Evolutionary conservation across 352 stramenopile species (phyloP).

Genomic region (Pythium grandisporangium): DNA sequence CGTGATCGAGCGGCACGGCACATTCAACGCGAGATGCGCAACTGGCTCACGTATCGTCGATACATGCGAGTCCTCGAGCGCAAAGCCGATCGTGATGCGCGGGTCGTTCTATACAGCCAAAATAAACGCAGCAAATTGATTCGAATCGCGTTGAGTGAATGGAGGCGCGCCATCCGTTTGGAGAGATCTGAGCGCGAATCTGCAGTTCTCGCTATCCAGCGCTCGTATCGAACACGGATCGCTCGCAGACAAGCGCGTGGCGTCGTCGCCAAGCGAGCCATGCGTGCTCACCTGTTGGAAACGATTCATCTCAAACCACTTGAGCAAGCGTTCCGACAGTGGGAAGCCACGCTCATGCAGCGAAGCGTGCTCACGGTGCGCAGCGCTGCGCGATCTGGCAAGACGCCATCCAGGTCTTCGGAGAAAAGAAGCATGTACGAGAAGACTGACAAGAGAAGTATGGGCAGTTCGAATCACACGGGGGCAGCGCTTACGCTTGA

Average conservation of each 20-base stretch:
- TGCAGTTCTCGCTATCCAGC: constrained; percentile 31
- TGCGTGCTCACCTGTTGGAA: constrained; percentile 31
- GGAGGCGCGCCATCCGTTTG: constrained; percentile 1
- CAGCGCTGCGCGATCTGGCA: constrained; percentile 15
- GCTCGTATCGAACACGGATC: constrained; percentile 26
- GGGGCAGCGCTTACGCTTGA: constrained; percentile 38
- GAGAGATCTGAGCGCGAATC: constrained; percentile 3
- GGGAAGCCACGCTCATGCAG: constrained; percentile 42
- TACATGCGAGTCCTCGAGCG: constrained; percentile 30
- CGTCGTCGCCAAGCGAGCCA: constrained; percentile 37
- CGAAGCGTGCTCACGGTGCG: constrained; percentile 31
- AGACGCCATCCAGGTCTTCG: not conserved
- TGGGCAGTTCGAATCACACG: too few relatives aligned
- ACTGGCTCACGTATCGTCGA: constrained; percentile 31
- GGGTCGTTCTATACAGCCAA: not conserved
- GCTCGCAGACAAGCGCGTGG: constrained; percentile 30
- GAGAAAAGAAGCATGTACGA: constrained; percentile 12
- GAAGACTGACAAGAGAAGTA: constrained; percentile 10
- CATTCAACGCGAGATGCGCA: constrained; percentile 32
- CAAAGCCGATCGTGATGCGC: constrained; percentile 10
- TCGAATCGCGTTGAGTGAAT: constrained; percentile 3
- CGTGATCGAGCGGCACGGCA: constrained; percentile 25
- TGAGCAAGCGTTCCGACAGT: constrained; percentile 45
- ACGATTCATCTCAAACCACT: constrained; percentile 40
- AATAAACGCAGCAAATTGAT: constrained; percentile 4